phyloP scores from a whole-genome alignment of 257 asterid species.

The Lycium ferocissimum region DNA sequence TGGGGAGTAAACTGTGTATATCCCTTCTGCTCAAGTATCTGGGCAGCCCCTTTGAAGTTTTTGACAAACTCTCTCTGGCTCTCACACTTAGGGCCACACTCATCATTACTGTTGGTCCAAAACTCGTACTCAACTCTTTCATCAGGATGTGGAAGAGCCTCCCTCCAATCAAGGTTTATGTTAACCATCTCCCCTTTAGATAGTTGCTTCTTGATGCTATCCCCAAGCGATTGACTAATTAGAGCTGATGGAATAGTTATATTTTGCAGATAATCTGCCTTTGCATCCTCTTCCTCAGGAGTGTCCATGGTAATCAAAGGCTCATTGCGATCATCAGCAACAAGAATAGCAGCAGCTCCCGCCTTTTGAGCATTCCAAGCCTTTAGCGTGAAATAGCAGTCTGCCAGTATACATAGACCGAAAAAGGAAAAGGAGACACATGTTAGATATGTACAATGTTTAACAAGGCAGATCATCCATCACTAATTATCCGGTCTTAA shows the following conservation, averaged over 20 bases:
- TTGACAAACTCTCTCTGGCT: slow-evolving; percentile 79
- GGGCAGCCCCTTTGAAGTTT: slow-evolving; percentile 91
- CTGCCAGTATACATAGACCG: slow-evolving; percentile 47
- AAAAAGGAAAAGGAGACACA: neutral
- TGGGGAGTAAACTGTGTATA: slow-evolving; percentile 78
- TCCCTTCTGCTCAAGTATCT: slow-evolving; percentile 87
- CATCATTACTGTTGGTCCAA: slow-evolving; percentile 95
- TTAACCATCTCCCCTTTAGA: slow-evolving; percentile 75
- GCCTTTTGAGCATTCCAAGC: slow-evolving; percentile 96
- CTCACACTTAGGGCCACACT: slow-evolving; percentile 89
- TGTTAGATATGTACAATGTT: neutral
- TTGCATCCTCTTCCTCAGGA: slow-evolving; percentile 75
- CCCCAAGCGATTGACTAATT: slow-evolving; percentile 83
- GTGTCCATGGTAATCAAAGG: slow-evolving; percentile 93
- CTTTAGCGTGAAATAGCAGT: slow-evolving; percentile 84
- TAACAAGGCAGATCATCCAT: too few relatives aligned
- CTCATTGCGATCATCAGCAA: slow-evolving; percentile 79
- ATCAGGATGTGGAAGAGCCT: slow-evolving; percentile 97
- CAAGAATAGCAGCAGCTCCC: slow-evolving; percentile 96
- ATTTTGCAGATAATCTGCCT: slow-evolving; percentile 70
- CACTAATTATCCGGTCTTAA: too few relatives aligned
- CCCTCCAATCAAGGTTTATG: slow-evolving; percentile 92
- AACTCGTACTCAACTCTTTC: slow-evolving; percentile 93
- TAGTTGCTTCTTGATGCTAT: slow-evolving; percentile 67
- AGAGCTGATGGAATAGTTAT: slow-evolving; percentile 89